A percentile compares a stretch with the other conserved stretches of the same genome.
Evolutionary conservation across 148 eudicot genomes (phyloP).

Genomic region (Simmondsia chinensis): DNA sequence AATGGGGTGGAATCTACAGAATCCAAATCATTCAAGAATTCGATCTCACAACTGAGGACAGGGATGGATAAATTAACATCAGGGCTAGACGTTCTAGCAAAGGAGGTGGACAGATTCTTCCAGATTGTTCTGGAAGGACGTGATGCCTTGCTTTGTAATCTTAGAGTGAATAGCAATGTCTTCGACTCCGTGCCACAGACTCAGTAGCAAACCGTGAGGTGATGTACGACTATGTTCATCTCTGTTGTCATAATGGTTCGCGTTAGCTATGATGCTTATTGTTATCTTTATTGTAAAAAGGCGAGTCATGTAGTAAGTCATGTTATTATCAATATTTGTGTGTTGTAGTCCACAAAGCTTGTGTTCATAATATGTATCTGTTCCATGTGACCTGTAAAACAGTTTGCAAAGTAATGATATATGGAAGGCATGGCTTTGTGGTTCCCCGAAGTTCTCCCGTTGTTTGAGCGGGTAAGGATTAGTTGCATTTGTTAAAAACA

Average conservation of each 20-base stretch:
- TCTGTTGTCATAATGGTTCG: conserved; percentile 14
- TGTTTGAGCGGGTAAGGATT: no score
- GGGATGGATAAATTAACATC: conserved; percentile 38
- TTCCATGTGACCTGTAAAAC: no score
- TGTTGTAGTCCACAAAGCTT: no score
- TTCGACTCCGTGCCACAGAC: conserved; percentile 23
- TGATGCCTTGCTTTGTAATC: conserved; percentile 67
- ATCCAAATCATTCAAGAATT: conserved; percentile 18
- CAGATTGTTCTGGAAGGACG: conserved; percentile 66
- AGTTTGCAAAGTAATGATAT: no score
- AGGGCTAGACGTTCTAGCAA: conserved; percentile 54
- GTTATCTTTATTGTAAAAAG: no score
- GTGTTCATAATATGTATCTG: no score
- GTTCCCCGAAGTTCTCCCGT: no score
- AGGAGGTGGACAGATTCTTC: conserved; percentile 73
- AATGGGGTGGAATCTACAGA: conserved; percentile 24
- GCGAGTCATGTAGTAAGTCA: no score
- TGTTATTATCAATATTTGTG: no score
- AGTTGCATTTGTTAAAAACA: no score
- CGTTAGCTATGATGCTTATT: conserved; percentile 21
- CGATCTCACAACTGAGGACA: conserved; percentile 21
- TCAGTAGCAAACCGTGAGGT: conserved; percentile 27
- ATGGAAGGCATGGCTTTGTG: no score
- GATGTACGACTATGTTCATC: conserved; percentile 8
- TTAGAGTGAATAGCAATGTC: conserved; percentile 34